A percentile compares a stretch with the other conserved stretches of the same genome.
These are phyloP conservation scores for Lasiosphaeria ovina DNA, from an alignment of 495 filamentous ascomycete species.

Conservation along the genomic window DNA sequence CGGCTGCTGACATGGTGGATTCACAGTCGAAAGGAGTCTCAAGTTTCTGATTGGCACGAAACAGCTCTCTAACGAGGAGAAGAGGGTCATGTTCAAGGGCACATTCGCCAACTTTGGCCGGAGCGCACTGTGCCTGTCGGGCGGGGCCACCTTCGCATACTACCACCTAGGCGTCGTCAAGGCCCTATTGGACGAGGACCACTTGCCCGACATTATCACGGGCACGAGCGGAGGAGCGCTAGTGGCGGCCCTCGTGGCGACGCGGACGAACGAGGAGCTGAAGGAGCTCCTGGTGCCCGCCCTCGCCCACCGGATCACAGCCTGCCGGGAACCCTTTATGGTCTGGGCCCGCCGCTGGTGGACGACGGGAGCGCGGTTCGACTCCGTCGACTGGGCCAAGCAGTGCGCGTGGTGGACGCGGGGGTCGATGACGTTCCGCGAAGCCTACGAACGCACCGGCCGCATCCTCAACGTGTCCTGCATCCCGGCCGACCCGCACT, in stretches of 20 bases:
- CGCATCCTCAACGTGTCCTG: conserved; percentile 94
- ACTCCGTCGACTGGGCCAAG: conserved; percentile 86
- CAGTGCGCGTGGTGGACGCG: conserved; percentile 83
- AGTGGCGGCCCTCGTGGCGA: conserved; percentile 83
- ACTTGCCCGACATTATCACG: conserved; percentile 90
- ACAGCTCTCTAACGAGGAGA: conserved; percentile 66
- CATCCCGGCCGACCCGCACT: conserved; percentile 95
- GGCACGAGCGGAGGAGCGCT: conserved; percentile 93
- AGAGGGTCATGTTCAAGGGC: conserved; percentile 81
- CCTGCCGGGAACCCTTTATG: conserved; percentile 73
- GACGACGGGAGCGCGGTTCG: conserved; percentile 89
- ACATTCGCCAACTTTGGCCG: conserved; percentile 88
- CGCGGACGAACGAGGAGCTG: conserved; percentile 86
- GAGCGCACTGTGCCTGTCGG: conserved; percentile 87
- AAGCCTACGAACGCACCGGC: conserved; percentile 92
- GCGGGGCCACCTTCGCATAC: conserved; percentile 94
- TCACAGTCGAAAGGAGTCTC: conserved; percentile 58
- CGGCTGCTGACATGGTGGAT: background rate
- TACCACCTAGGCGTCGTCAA: conserved; percentile 95
- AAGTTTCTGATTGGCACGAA: conserved; percentile 64
- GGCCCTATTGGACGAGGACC: conserved; percentile 80
- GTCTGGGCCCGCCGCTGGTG: conserved; percentile 85
- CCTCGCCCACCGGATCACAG: conserved; percentile 77
- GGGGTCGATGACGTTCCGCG: conserved; percentile 88
- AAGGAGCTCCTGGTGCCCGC: conserved; percentile 81